Conservation (phyloP, 129 eudicot genomes). For the Flaveria bidentis region DNA sequence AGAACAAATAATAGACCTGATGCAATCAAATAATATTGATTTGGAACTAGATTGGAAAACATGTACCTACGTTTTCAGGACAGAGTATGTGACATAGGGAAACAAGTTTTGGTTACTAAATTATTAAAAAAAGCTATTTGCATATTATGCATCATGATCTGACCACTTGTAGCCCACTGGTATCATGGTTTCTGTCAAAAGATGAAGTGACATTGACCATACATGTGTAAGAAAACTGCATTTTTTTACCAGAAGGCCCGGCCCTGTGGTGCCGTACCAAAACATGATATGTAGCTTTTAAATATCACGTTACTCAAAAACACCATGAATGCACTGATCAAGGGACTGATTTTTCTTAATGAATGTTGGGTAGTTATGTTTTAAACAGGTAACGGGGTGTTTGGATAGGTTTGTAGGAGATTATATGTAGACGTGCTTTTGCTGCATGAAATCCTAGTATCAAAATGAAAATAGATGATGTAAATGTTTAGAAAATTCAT, state of each 20-base stretch:
- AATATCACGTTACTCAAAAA: slow-evolving; percentile 1
- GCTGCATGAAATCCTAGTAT: not conserved
- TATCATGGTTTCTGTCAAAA: slow-evolving; percentile 16
- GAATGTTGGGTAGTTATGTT: not conserved
- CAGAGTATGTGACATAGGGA: not conserved
- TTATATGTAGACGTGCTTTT: not conserved
- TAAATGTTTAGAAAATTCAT: not conserved
- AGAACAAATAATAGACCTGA: not conserved
- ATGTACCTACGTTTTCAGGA: not conserved
- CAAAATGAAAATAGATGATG: not conserved
- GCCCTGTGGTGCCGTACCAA: not conserved
- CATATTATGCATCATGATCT: not conserved
- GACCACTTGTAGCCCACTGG: slow-evolving; percentile 16
- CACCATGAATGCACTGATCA: not conserved
- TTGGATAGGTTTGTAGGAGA: not conserved
- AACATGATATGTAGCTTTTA: not conserved
- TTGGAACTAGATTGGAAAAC: not conserved
- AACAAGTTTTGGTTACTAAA: not conserved
- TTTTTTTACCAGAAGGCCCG: not conserved
- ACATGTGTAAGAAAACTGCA: not conserved
- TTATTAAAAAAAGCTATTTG: not conserved
- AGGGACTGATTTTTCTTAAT: not conserved
- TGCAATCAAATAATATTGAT: not conserved
- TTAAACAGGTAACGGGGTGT: not conserved
- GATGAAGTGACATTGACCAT: slow-evolving; percentile 6